phyloP scores from a whole-genome alignment of 345 rosid species.

The Pugionium dolabratum region DNA sequence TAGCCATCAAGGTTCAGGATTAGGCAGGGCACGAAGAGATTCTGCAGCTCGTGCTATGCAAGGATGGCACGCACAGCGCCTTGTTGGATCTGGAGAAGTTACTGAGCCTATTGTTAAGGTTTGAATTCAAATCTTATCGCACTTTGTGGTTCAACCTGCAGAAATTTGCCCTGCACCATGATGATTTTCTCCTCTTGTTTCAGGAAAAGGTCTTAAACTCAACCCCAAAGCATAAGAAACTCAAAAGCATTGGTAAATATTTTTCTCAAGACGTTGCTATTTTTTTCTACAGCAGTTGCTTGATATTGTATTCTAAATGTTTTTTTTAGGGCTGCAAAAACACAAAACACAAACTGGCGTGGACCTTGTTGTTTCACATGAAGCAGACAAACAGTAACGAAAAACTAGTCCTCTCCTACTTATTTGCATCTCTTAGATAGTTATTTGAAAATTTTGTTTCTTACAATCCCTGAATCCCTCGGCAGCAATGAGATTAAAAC shows the following conservation, averaged over 20 bases:
- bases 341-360: constrained; percentile 51
- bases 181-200: constrained; percentile 30
- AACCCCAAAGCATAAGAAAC: constrained; percentile 68
- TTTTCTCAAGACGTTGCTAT: too few species aligned
- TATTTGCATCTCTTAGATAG: not conserved
- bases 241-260: constrained; percentile 68
- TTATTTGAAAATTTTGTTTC: too few species aligned
- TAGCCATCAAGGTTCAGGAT: constrained; percentile 62
- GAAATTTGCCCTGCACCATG: not conserved
- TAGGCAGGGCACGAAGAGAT: constrained; percentile 80
- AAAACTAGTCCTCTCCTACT: constrained; percentile 25
- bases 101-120: constrained; percentile 65
- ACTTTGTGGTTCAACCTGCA: constrained; percentile 1
- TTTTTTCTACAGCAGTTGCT: too few species aligned
- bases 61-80: constrained; percentile 93
- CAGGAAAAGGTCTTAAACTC: constrained; percentile 62
- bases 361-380: constrained; percentile 47
- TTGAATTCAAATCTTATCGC: constrained; percentile 13
- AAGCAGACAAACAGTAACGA: constrained; percentile 73
- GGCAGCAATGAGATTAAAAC: constrained; percentile 9
- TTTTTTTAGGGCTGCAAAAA: constrained; percentile 62
- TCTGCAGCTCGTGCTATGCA: constrained; percentile 97
- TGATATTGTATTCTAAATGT: constrained; percentile 3
- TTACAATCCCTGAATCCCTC: not conserved
- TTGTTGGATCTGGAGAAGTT: constrained; percentile 71